A percentile compares a stretch with the other conserved stretches of the same genome.
Conservation (phyloP, 306 rosid species). For the Cucurbita maxima region DNA sequence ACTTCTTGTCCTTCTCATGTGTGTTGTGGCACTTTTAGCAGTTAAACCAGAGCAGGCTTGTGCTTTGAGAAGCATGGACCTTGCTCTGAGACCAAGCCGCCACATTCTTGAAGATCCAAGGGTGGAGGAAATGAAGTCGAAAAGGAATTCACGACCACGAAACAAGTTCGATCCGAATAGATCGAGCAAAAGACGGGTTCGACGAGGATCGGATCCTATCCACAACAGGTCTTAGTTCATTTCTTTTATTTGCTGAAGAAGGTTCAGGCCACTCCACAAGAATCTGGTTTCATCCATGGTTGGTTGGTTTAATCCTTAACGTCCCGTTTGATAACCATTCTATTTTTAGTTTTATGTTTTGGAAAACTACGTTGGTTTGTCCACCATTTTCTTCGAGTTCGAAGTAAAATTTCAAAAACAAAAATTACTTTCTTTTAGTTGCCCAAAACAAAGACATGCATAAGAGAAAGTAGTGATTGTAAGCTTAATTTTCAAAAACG, state of each 20-base stretch:
- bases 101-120: constrained; percentile 14
- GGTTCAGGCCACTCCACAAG: constrained; percentile 18
- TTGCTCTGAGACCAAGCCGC: constrained; percentile 29
- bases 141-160: constrained; percentile 23
- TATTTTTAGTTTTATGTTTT: background rate
- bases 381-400: background rate
- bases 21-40: constrained; percentile 40
- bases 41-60: constrained; percentile 29
- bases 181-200: constrained; percentile 67
- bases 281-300: constrained; percentile 1
- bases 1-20: constrained; percentile 31
- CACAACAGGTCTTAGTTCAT: constrained; percentile 51
- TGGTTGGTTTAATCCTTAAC: constrained; percentile 10
- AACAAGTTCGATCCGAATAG: constrained; percentile 48
- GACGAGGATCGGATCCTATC: constrained; percentile 90
- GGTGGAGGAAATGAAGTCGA: constrained; percentile 22
- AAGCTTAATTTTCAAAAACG: background rate
- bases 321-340: background rate
- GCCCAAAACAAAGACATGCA: background rate
- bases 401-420: too few relatives aligned
- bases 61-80: constrained; percentile 32
- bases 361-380: background rate
- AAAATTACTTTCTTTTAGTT: background rate
- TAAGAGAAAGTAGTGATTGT: background rate
- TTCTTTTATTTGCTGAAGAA: constrained; percentile 19